Evolutionary conservation across 768 basidiomycete species (phyloP), one percentile per base, ranked within the genome.

Genomic region (Tulasnella sp.): DNA sequence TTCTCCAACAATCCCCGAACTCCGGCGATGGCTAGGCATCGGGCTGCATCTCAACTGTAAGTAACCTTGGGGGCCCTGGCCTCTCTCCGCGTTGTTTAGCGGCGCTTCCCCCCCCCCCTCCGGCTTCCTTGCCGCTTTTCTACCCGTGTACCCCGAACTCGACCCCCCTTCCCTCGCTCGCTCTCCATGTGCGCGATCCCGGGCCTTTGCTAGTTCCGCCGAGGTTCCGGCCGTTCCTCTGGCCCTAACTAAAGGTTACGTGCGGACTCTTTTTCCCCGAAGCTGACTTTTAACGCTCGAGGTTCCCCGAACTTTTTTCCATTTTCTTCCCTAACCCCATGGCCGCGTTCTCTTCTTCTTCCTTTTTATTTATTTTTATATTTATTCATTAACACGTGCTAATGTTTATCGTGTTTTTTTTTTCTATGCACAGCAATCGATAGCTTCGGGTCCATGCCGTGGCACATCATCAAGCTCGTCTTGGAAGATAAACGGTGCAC

Each of bases 401-500:
- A 1, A 15, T 35, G 13, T 29, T 67, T 67, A 9, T 67, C n/a
- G n/a, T n/a, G n/a, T n/a, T n/a, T 67, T 67, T 4, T 26, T 13
- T 67, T 32, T 2, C 13, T 29, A 15, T 32, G 55, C 40, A 40
- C 81, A 94, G 93, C 87, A 73, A 90, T 93, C 80, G 84, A 85
- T 73, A 89, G 89, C 81, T 85, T 95, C 35, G 87, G 88, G 11
- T 82, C 83, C 79, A 82, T 93, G 81, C 88, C 88, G 78, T 92
- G 89, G 83, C 85, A 87, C 67, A 86, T 94, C 73, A 88, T 92
- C 79, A 88, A 88, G 82, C 94, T 93, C 67, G 90, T 95, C 67
- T 86, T 95, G 79, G 89, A 91, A 55, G 77, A 77, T 69, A 77
- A 77, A 82, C 88, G 88, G 81, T 94, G 93, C 84, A 87, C 87